Base-by-base conservation (phyloP, 768 basidiomycete genomes). In the Pleurotus cornucopiae region DNA sequence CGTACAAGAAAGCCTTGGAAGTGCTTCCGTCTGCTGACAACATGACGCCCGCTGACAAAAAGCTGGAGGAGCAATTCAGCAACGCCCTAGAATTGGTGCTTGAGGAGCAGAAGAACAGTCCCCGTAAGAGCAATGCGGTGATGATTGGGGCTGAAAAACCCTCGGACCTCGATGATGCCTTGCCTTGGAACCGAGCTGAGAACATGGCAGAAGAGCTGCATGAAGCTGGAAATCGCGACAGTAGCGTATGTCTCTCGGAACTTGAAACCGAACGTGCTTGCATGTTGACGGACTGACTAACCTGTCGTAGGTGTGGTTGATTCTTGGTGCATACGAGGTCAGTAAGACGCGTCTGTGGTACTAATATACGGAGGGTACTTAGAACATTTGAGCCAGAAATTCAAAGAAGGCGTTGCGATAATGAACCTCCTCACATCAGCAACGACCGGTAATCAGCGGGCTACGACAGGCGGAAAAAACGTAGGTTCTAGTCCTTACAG, bases 21-120 rank as follows among this genome's bases (percentile, higher is more conserved):
- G 67, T 65, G 20, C 66, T 77, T 3, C 63, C 68, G 12, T 59
- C 68, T 0, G 55, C 48, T 3, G 64, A 68, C 7, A 61, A 63
- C 34, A 68, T 73, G 1, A 67, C 65, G 5, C 58, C 64, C 1
- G 60, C 64, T 1, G 68, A 79, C 23, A 58, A 65, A 57, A 64
- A 60, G 38, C 72, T 76, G 39, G 70, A 69, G 51, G 58, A 61
- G 2, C 74, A 76, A 59, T 76, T 74, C 52, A 55, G 63, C 6
- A 62, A 62, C 0, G 64, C 65, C 7, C 57, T 74, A 6, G 61
- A 66, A 26, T 67, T 66, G 41, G 66, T 65, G 6, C 56, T 66
- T 53, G 54, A 48, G 11, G 58, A 30, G n/a, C 37, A 6, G 20
- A 58, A 46, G 30, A 44, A 16, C 6, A 46, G 11, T 58, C 59